These are phyloP conservation scores for Paramecium octaurelia DNA, from an alignment of 73 alveolate species.

Conservation along the genomic window DNA sequence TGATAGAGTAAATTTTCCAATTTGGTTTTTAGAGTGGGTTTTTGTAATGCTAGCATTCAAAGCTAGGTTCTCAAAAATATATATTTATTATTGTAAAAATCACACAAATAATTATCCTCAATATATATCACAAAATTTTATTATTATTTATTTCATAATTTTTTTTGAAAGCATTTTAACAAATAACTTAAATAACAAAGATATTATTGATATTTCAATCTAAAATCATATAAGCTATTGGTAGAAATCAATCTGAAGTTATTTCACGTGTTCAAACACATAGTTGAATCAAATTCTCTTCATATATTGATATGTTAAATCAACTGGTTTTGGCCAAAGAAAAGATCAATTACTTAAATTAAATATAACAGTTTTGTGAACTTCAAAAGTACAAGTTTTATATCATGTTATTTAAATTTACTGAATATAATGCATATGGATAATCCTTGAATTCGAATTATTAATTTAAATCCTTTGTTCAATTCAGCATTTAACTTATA, in stretches of 20 bases:
- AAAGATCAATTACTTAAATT: too few species aligned
- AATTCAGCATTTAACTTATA: not conserved
- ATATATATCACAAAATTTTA: not conserved
- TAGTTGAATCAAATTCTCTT: too few species aligned
- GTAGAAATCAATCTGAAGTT: too few species aligned
- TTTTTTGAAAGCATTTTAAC: not conserved
- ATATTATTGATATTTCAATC: too few species aligned
- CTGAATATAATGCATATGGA: not conserved
- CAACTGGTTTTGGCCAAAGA: too few species aligned
- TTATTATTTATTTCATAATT: not conserved
- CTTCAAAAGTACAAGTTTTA: not conserved
- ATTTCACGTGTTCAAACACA: too few species aligned
- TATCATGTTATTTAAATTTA: not conserved
- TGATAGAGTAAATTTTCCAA: not conserved
- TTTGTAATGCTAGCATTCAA: not conserved
- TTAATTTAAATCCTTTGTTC: not conserved
- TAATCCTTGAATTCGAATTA: not conserved
- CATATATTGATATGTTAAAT: too few species aligned
- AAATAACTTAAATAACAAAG: not conserved
- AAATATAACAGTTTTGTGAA: not conserved
- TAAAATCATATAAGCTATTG: too few species aligned
- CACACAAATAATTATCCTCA: not conserved
- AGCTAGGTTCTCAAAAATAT: not conserved
- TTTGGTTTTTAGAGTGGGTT: not conserved
- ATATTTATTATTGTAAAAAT: not conserved